Percentiles rank a stretch among this genome's conserved stretches.
Conservation (phyloP, 805 yeast genomes). For the Ogataea pini region DNA sequence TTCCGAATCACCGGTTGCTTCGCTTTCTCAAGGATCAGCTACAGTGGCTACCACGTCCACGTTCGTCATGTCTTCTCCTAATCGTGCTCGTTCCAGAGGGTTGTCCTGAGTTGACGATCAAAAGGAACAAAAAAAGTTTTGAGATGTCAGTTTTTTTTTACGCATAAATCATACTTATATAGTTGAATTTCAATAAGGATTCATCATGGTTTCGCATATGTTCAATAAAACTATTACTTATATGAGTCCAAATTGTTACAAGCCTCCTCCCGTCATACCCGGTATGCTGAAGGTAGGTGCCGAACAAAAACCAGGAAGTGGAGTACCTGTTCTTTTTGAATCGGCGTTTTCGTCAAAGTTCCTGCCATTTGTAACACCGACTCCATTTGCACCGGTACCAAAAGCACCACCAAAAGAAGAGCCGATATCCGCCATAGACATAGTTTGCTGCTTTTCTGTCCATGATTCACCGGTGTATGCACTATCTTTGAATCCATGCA, state of each 20-base stretch:
- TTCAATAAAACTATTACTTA: not conserved
- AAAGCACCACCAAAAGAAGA: not conserved
- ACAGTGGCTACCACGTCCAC: slow-evolving; percentile 7
- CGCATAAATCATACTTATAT: not conserved
- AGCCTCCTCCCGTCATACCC: slow-evolving; percentile 14
- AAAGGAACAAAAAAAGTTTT: not conserved
- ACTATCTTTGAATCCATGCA: slow-evolving; percentile 76
- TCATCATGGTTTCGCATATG: not conserved
- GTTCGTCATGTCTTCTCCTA: slow-evolving; percentile 3
- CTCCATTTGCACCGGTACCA: slow-evolving; percentile 1
- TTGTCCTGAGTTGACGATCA: not conserved
- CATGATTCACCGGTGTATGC: slow-evolving; percentile 57
- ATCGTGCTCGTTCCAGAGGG: not conserved
- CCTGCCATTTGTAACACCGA: slow-evolving; percentile 4
- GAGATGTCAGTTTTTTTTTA: not conserved
- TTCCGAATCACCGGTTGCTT: slow-evolving; percentile 1
- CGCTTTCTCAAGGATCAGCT: not conserved
- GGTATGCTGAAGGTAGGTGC: slow-evolving; percentile 23
- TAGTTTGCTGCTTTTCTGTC: slow-evolving; percentile 28
- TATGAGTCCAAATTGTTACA: not conserved
- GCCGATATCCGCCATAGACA: slow-evolving; percentile 13
- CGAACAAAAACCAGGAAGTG: slow-evolving; percentile 19
- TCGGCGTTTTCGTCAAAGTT: not conserved
- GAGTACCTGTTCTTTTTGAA: not conserved
- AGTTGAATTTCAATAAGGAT: not conserved